A percentile compares a stretch with the other conserved stretches of the same genome.
phyloP scores from a whole-genome alignment of 306 rosid genomes.

The Vigna hirtella region DNA sequence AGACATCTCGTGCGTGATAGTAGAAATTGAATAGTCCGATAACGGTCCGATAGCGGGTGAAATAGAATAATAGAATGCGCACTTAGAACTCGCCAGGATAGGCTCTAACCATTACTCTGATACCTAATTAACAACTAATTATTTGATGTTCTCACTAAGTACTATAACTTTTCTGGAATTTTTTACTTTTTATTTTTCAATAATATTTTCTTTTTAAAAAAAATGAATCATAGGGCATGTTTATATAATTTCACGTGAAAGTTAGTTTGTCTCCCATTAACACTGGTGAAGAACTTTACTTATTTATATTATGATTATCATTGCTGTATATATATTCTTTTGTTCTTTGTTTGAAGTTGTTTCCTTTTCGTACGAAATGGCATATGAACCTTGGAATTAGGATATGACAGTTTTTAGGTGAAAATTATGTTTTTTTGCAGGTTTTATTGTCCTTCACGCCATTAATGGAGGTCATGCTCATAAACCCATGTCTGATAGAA shows the following conservation, averaged over 20 bases:
- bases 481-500: conserved; percentile 11
- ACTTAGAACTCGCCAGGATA: too few species aligned
- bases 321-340: too few species aligned
- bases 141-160: conserved; percentile 10
- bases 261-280: conserved; percentile 39
- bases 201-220: not conserved
- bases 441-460: conserved; percentile 39
- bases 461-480: conserved; percentile 16
- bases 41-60: too few species aligned
- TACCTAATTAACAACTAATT: conserved; percentile 12
- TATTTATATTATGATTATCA: too few species aligned
- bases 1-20: too few species aligned
- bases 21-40: too few species aligned
- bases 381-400: conserved; percentile 16
- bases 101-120: too few species aligned
- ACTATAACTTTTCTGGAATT: not conserved
- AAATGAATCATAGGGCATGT: not conserved
- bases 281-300: not conserved
- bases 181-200: not conserved
- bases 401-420: not conserved
- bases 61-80: too few species aligned
- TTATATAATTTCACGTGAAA: conserved; percentile 21
- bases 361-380: conserved; percentile 24
- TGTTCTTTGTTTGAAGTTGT: not conserved
- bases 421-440: conserved; percentile 32